A percentile compares a stretch with the other conserved stretches of the same genome.
These are phyloP conservation scores for Trypanosoma mega DNA, from an alignment of 208 protist genomes.

Conservation along the genomic window DNA sequence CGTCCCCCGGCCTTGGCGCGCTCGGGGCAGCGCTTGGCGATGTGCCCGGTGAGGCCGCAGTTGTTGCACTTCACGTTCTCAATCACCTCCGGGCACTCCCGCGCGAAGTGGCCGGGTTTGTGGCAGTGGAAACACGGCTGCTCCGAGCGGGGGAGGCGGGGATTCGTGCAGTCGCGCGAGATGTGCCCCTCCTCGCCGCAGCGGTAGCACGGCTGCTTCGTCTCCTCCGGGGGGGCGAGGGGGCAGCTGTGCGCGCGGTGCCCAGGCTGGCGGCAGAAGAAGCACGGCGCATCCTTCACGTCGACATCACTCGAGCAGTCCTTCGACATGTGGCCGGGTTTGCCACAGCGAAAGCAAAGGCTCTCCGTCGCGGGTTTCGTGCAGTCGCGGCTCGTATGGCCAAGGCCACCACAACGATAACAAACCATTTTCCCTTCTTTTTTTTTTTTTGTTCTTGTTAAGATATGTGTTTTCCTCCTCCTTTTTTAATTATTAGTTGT, in stretches of 20 bases:
- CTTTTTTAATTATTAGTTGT: background rate
- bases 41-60: constrained; percentile 81
- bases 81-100: constrained; percentile 63
- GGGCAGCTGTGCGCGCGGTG: constrained; percentile 88
- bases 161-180: constrained; percentile 69
- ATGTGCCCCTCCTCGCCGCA: constrained; percentile 83
- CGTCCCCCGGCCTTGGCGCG: constrained; percentile 28
- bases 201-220: constrained; percentile 76
- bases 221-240: constrained; percentile 65
- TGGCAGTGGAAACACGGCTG: constrained; percentile 79
- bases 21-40: constrained; percentile 80
- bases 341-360: constrained; percentile 81
- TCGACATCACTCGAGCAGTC: constrained; percentile 68
- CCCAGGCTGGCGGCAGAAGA: constrained; percentile 84
- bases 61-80: constrained; percentile 68
- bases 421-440: constrained; percentile 62
- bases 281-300: constrained; percentile 75
- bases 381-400: constrained; percentile 83
- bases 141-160: constrained; percentile 30
- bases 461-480: background rate
- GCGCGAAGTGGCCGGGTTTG: constrained; percentile 75
- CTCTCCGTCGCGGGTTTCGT: constrained; percentile 35
- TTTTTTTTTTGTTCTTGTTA: constrained; percentile 8
- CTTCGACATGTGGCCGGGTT: constrained; percentile 76
- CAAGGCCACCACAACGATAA: constrained; percentile 79